These are phyloP conservation scores for Chlamydomonas applanata DNA, from an alignment of 139 green algal genomes.

Conservation along the genomic window DNA sequence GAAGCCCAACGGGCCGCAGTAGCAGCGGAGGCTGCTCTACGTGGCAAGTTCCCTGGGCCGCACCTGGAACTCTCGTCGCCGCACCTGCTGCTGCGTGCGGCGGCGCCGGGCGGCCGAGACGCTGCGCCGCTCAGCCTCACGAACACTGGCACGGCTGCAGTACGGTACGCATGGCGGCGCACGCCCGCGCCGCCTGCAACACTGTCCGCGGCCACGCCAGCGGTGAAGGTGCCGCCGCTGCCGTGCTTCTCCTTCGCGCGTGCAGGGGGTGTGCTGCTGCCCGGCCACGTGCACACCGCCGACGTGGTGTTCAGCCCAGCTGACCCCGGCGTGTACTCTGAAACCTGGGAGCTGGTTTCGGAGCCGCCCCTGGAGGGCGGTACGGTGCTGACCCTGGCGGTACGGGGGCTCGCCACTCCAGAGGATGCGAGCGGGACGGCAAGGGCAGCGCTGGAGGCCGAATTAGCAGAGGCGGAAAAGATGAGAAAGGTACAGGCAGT, in stretches of 20 bases:
- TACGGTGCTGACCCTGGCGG: background rate
- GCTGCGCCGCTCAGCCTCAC: background rate
- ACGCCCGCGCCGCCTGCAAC: background rate
- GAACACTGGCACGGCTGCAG: background rate
- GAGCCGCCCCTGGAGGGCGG: background rate
- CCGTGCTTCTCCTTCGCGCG: too few species aligned
- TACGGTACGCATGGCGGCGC: background rate
- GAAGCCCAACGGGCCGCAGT: background rate
- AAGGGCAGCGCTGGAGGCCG: background rate
- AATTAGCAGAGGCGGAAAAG: background rate
- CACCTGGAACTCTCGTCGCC: too few species aligned
- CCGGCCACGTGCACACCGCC: too few species aligned
- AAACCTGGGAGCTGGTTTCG: background rate
- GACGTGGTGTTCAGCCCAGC: too few species aligned
- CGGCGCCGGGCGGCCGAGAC: too few species aligned
- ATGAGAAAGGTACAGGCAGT: background rate
- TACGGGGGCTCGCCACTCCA: background rate
- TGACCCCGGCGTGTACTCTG: background rate
- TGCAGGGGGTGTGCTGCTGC: too few species aligned
- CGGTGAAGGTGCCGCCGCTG: too few species aligned
- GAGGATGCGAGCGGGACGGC: background rate
- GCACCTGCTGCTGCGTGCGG: too few species aligned
- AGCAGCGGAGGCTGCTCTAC: too few species aligned
- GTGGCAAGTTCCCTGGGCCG: too few species aligned
- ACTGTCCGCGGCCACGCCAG: too few species aligned